Percentiles rank a stretch among this genome's conserved stretches.
Conservation (phyloP, 345 rosid genomes). For the Erodium maritimum region DNA sequence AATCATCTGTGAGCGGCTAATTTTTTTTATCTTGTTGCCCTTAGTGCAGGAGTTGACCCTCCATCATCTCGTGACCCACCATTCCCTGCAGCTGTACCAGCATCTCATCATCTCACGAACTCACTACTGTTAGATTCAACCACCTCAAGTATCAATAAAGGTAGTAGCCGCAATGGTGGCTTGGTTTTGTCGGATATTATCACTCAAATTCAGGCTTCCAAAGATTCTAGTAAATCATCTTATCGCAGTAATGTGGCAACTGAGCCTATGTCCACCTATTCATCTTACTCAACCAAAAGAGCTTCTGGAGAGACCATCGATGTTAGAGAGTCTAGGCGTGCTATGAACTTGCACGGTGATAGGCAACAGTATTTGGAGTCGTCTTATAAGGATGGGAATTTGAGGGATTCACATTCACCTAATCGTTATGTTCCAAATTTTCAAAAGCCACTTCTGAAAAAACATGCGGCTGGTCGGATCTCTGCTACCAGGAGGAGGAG, state of each 20-base stretch:
- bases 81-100: slow-evolving; percentile 63
- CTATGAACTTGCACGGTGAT: slow-evolving; percentile 40
- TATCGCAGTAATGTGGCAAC: slow-evolving; percentile 42
- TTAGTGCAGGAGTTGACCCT: slow-evolving; percentile 99
- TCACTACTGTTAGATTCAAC: slow-evolving; percentile 45
- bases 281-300: slow-evolving; percentile 58
- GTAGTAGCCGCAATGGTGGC: slow-evolving; percentile 71
- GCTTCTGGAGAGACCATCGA: slow-evolving; percentile 60
- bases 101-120: slow-evolving; percentile 46
- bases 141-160: slow-evolving; percentile 34
- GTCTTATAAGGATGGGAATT: slow-evolving; percentile 44
- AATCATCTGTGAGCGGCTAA: slow-evolving; percentile 44
- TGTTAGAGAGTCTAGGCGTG: slow-evolving; percentile 56
- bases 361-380: slow-evolving; percentile 64
- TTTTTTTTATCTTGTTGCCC: slow-evolving; percentile 39
- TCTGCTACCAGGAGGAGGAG: slow-evolving; percentile 84
- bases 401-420: slow-evolving; percentile 72
- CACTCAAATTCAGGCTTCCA: slow-evolving; percentile 88
- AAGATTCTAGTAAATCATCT: slow-evolving; percentile 65
- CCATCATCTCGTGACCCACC: slow-evolving; percentile 98
- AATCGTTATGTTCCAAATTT: slow-evolving; percentile 75
- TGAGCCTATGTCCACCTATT: slow-evolving; percentile 50
- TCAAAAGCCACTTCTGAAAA: slow-evolving; percentile 90
- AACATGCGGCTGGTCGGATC: slow-evolving; percentile 65
- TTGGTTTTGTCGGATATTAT: slow-evolving; percentile 75